phyloP scores from a whole-genome alignment of 2,329 filamentous ascomycete genomes.

The Neodidymelliopsis sp. region DNA sequence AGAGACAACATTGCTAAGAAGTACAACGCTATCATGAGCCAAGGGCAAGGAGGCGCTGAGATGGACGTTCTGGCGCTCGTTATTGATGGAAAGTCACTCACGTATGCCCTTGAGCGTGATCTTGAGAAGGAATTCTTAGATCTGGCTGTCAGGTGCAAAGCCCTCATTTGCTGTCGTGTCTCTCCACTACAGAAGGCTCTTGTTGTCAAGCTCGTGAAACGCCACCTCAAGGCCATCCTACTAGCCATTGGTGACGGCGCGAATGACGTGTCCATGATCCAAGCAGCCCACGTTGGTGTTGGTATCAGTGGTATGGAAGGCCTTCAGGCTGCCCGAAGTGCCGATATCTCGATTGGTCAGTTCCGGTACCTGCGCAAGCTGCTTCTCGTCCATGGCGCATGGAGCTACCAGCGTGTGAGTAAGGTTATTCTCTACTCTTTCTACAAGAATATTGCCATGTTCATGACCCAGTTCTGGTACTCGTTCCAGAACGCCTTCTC shows the following conservation, averaged over 20 bases:
- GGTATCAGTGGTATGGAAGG: constrained; percentile 98
- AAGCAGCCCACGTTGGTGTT: constrained; percentile 96
- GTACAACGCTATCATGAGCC: constrained; percentile 84
- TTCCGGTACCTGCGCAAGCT: constrained; percentile 95
- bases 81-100: constrained; percentile 96
- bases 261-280: constrained; percentile 99
- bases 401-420: constrained; percentile 97
- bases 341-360: constrained; percentile 94
- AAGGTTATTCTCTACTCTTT: constrained; percentile 98
- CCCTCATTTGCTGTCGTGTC: constrained; percentile 96
- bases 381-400: constrained; percentile 91
- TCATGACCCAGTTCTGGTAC: constrained; percentile 99
- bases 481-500: constrained; percentile 99
- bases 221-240: constrained; percentile 87
- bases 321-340: constrained; percentile 92
- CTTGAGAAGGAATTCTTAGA: constrained; percentile 94
- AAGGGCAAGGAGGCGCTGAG: constrained; percentile 78
- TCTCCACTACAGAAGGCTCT: constrained; percentile 96
- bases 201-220: constrained; percentile 97
- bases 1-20: constrained; percentile 93
- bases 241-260: constrained; percentile 97
- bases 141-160: constrained; percentile 93
- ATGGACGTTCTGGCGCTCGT: constrained; percentile 88
- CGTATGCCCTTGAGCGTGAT: constrained; percentile 90
- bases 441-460: constrained; percentile 98